Base-by-base conservation (phyloP, 2,329 filamentous ascomycete genomes). In the Trichoderma hamatum region DNA sequence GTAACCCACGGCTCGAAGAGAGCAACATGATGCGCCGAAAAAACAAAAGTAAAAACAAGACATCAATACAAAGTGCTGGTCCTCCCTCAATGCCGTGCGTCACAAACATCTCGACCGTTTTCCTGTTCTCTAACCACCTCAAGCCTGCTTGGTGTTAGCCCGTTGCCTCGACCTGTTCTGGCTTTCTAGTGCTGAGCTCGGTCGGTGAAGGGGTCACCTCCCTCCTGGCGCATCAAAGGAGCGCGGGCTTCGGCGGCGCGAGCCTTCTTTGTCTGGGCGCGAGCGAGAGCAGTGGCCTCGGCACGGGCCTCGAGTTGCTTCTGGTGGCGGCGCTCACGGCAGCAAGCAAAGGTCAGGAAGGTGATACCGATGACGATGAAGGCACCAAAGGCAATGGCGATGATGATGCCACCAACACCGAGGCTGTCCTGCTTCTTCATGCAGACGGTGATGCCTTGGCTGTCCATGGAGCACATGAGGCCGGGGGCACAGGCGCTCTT, bases 231-330 rank as follows among this genome's bases (percentile, higher is more conserved):
- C 76, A 82, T 81, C 46, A 82, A 76, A 16, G 81, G 81, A 28
- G 78, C 75, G 55, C 78, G 75, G 21, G 69, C 75, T 71, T 76
- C 76, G 34, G 74, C 75, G 60, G 77, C 76, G 60, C 79, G 77
- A 74, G 80, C 77, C 78, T 82, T 82, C 77, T 80, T 82, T 70
- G 79, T 82, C 61, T 82, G 80, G 73, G 83, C 82, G 76, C 83
- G 83, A 60, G 82, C 83, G 62, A 84, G 82, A 30, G 81, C 82
- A n/a, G 81, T 82, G 55, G 84, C 84, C 78, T 87, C 85, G 69
- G 81, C 81, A 72, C 82, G 81, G 69, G 82, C 82, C 66, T 76
- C 77, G 39, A 81, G 76, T 58, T 79, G 78, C 75, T 80, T 81
- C 73, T 85, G 80, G 72, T 80, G 72, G 75, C 76, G 77, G 72